A percentile compares a stretch with the other conserved stretches of the same genome.
Evolutionary conservation across 2,329 filamentous ascomycete species (phyloP).

Genomic region (Spiromastix sp.): DNA sequence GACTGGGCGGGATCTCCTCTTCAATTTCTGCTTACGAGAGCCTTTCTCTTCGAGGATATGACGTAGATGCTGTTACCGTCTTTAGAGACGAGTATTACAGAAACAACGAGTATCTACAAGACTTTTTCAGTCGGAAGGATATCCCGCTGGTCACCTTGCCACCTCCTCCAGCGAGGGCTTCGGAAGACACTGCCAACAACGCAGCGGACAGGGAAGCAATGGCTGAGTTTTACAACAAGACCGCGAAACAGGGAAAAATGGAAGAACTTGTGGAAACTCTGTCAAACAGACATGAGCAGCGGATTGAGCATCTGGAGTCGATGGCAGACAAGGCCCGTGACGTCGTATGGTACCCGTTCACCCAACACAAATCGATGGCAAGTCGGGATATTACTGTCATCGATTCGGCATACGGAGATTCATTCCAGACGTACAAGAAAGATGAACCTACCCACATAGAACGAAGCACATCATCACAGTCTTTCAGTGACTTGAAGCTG

Average conservation of each 20-base stretch:
- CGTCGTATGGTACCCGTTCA: slow-evolving; percentile 79
- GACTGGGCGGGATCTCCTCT: slow-evolving; percentile 68
- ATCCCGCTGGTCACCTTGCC: slow-evolving; percentile 49
- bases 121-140: slow-evolving; percentile 54
- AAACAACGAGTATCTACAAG: slow-evolving; percentile 56
- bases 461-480: slow-evolving; percentile 3
- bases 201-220: slow-evolving; percentile 48
- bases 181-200: slow-evolving; percentile 14
- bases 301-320: slow-evolving; percentile 49
- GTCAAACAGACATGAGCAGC: slow-evolving; percentile 41
- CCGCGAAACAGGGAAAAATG: slow-evolving; percentile 31
- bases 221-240: slow-evolving; percentile 51
- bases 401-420: slow-evolving; percentile 70
- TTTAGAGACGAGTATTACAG: slow-evolving; percentile 57
- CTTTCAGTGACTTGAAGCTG: no score
- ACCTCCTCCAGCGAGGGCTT: slow-evolving; percentile 44
- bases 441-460: background rate
- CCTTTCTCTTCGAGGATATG: slow-evolving; percentile 65
- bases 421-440: slow-evolving; percentile 53
- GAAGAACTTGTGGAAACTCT: slow-evolving; percentile 42
- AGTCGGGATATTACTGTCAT: slow-evolving; percentile 59
- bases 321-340: slow-evolving; percentile 53
- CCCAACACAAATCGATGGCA: slow-evolving; percentile 59
- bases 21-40: slow-evolving; percentile 76
- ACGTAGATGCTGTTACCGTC: slow-evolving; percentile 59